Evolutionary conservation across 1,284 basidiomycete genomes (phyloP).

Genomic region (Mycena citricolor): DNA sequence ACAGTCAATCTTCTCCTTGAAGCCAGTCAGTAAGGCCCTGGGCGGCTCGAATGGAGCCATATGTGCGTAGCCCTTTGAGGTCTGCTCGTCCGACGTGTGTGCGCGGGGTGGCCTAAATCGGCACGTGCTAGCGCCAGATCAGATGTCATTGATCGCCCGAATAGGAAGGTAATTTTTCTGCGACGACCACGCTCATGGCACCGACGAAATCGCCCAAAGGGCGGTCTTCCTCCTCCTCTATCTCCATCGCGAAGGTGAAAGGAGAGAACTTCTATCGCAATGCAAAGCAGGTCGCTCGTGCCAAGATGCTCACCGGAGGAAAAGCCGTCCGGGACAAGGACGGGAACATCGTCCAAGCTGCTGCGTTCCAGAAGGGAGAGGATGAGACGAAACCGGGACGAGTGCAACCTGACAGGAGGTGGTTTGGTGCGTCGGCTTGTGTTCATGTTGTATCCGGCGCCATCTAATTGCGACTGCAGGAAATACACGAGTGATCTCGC

Average conservation of each 20-base stretch:
- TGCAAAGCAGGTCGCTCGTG: slow-evolving; percentile 79
- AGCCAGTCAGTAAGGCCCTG: slow-evolving; percentile 33
- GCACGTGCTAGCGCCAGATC: too few species aligned
- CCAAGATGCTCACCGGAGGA: slow-evolving; percentile 91
- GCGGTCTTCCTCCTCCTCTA: slow-evolving; percentile 52
- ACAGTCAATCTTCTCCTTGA: slow-evolving; percentile 51
- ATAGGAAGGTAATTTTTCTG: too few species aligned
- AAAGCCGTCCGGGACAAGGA: slow-evolving; percentile 87
- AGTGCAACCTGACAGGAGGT: slow-evolving; percentile 89
- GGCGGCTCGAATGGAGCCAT: slow-evolving; percentile 46
- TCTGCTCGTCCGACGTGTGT: too few species aligned
- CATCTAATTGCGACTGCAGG: slow-evolving; percentile 45
- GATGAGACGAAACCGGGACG: slow-evolving; percentile 85
- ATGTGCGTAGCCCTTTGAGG: too few species aligned
- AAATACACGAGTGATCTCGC: slow-evolving; percentile 98
- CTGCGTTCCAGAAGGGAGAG: slow-evolving; percentile 91
- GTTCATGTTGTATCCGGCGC: slow-evolving; percentile 8
- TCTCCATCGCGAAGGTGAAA: slow-evolving; percentile 73
- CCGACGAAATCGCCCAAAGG: slow-evolving; percentile 52
- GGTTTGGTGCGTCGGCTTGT: slow-evolving; percentile 81
- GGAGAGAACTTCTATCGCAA: slow-evolving; percentile 93
- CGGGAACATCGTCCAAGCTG: slow-evolving; percentile 89
- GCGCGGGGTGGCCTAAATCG: too few species aligned
- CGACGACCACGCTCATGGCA: too few species aligned
- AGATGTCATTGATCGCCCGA: too few species aligned